phyloP scores from a whole-genome alignment of 2,329 filamentous ascomycete species.

The Arachnomyces sp. region DNA sequence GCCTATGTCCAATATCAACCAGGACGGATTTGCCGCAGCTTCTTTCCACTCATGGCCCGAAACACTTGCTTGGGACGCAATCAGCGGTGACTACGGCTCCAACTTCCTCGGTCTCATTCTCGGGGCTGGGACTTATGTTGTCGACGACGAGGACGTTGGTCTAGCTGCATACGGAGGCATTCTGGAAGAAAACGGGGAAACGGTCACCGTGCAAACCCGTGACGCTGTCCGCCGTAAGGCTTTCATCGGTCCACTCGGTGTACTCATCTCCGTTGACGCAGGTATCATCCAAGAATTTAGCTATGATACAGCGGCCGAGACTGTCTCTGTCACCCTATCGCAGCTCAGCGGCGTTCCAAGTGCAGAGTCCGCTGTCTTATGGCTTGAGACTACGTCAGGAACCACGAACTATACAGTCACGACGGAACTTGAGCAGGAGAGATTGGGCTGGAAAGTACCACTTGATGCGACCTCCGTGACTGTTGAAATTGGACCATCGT shows the following conservation, averaged over 20 bases:
- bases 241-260: conserved; percentile 42
- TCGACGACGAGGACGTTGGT: conserved; percentile 38
- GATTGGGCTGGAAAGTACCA: too few relatives aligned
- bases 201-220: conserved; percentile 32
- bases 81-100: conserved; percentile 52
- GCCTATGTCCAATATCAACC: conserved; percentile 49
- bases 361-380: not conserved
- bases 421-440: too few relatives aligned
- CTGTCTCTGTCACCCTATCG: not conserved
- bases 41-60: conserved; percentile 54
- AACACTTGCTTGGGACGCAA: conserved; percentile 49
- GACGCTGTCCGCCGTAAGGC: conserved; percentile 44
- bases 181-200: conserved; percentile 18
- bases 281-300: conserved; percentile 36
- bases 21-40: conserved; percentile 47
- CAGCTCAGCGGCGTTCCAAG: not conserved
- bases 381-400: conserved; percentile 1
- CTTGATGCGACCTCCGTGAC: too few relatives aligned
- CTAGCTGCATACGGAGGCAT: conserved; percentile 46
- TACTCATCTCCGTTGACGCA: conserved; percentile 38
- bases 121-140: conserved; percentile 45
- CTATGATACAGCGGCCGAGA: conserved; percentile 17
- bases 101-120: conserved; percentile 47
- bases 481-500: too few relatives aligned
- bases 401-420: too few relatives aligned